Conservation (phyloP, 345 rosid genomes). For the Erysimum cheiranthoides region DNA sequence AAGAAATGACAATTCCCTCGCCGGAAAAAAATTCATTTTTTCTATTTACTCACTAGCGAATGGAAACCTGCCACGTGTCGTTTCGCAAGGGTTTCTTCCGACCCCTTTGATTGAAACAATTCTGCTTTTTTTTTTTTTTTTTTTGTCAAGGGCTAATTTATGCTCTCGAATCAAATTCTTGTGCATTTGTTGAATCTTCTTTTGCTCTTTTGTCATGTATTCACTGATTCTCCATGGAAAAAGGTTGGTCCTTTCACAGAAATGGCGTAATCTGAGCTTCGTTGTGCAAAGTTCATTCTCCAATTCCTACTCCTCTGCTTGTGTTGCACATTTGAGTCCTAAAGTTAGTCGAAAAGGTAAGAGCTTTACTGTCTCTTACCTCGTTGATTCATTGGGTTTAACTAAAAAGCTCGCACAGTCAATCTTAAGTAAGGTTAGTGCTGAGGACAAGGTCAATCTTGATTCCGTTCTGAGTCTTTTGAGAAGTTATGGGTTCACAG, state of each 20-base stretch:
- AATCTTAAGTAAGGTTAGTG: background rate
- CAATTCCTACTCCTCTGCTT: background rate
- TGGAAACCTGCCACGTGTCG: too few relatives aligned
- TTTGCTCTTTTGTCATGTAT: slow-evolving; percentile 4
- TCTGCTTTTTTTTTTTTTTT: too few relatives aligned
- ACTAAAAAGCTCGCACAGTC: slow-evolving; percentile 26
- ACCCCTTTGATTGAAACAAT: too few relatives aligned
- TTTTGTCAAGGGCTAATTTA: too few relatives aligned
- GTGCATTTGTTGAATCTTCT: too few relatives aligned
- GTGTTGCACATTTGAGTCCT: background rate
- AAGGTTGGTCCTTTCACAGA: background rate
- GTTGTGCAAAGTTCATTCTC: background rate
- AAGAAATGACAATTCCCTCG: too few relatives aligned
- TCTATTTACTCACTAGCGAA: too few relatives aligned
- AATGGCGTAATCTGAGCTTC: background rate
- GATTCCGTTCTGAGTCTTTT: slow-evolving; percentile 31
- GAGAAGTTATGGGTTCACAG: slow-evolving; percentile 27
- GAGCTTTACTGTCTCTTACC: slow-evolving; percentile 27
- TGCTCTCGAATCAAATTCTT: too few relatives aligned
- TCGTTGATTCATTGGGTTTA: slow-evolving; percentile 39
- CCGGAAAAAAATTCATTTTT: too few relatives aligned
- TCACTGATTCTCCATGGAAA: slow-evolving; percentile 2
- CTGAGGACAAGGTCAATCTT: background rate
- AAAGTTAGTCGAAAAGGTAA: slow-evolving; percentile 1
- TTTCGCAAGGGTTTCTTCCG: too few relatives aligned